These are phyloP conservation scores for Colletotrichum agaves DNA, from an alignment of 2,329 filamentous ascomycete species.

Conservation along the genomic window DNA sequence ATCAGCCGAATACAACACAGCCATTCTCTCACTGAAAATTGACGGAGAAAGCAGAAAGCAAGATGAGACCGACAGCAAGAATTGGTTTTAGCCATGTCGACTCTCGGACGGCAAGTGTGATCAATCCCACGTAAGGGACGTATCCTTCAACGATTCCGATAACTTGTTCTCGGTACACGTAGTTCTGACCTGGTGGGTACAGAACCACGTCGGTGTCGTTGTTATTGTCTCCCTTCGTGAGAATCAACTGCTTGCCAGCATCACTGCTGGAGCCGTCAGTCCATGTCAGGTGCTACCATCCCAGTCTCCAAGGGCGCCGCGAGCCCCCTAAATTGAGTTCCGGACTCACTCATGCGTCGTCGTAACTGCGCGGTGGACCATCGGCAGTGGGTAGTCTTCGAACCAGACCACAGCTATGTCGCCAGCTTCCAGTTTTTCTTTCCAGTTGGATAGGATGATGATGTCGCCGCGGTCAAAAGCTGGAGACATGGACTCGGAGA, in stretches of 20 bases:
- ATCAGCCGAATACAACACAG: too few relatives aligned
- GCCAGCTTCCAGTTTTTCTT: not conserved
- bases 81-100: not conserved
- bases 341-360: not conserved
- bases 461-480: not conserved
- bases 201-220: not conserved
- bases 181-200: not conserved
- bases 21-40: too few relatives aligned
- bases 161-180: not conserved
- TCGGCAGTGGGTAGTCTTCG: not conserved
- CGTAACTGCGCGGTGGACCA: not conserved
- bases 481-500: constrained; percentile 11
- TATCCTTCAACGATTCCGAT: constrained; percentile 5
- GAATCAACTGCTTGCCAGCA: not conserved
- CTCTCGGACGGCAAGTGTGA: not conserved
- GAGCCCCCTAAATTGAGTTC: too few relatives aligned
- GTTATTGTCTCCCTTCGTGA: constrained; percentile 16
- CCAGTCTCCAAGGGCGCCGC: too few relatives aligned
- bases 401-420: constrained; percentile 9
- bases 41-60: too few relatives aligned
- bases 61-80: not conserved
- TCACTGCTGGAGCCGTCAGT: not conserved
- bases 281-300: too few relatives aligned
- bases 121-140: not conserved
- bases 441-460: constrained; percentile 1